phyloP scores from a whole-genome alignment of 2,329 filamentous ascomycete species.

The Coniochaeta ligniaria region DNA sequence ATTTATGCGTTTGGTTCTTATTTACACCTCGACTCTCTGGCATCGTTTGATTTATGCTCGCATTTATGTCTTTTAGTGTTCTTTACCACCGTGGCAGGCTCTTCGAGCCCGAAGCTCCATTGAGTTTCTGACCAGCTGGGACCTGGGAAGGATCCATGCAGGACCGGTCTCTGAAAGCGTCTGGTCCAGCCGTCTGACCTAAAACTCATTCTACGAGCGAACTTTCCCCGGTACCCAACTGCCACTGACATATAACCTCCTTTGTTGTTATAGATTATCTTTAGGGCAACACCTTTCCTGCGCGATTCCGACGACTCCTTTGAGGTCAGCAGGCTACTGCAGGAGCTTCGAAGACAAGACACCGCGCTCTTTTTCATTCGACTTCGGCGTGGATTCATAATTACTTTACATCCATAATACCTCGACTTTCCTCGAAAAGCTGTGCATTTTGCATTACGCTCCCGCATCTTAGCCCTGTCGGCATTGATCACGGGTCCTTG shows the following conservation, averaged over 20 bases:
- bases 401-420: not conserved
- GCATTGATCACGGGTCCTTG: constrained; percentile 19
- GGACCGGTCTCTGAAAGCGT: not conserved
- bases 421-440: constrained; percentile 11
- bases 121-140: not conserved
- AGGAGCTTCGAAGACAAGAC: constrained; percentile 18
- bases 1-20: not conserved
- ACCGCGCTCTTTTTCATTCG: constrained; percentile 13
- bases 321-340: constrained; percentile 24
- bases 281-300: constrained; percentile 12
- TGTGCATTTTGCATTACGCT: constrained; percentile 20
- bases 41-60: not conserved
- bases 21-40: not conserved
- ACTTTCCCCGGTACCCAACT: not conserved
- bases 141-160: not conserved
- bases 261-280: constrained; percentile 8
- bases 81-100: not conserved
- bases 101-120: not conserved
- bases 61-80: not conserved
- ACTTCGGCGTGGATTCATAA: constrained; percentile 14
- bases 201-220: not conserved
- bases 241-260: not conserved
- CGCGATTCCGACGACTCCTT: constrained; percentile 16
- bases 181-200: not conserved
- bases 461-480: not conserved